phyloP scores from a whole-genome alignment of 495 filamentous ascomycete species.

The Hypomontagnella monticulosa region DNA sequence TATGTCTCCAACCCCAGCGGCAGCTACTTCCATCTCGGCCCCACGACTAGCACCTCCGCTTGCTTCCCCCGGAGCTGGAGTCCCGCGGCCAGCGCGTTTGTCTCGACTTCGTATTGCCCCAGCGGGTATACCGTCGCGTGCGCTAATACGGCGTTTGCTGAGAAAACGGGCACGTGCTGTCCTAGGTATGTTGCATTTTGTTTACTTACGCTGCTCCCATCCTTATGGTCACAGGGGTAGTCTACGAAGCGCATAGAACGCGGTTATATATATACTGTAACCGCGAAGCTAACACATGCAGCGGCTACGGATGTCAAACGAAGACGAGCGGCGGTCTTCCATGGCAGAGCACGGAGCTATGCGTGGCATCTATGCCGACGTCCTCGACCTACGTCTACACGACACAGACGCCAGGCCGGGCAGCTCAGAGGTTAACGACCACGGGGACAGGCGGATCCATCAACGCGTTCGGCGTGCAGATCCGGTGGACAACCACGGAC shows the following conservation, averaged over 20 bases:
- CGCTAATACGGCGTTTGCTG: not conserved
- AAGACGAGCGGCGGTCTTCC: not conserved
- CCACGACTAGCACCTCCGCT: constrained; percentile 10
- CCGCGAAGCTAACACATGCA: not conserved
- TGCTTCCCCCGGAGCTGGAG: constrained; percentile 16
- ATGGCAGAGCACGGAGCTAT: constrained; percentile 9
- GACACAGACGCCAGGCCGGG: not conserved
- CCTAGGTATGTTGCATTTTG: constrained; percentile 6
- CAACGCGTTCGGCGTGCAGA: constrained; percentile 10
- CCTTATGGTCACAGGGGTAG: too few species aligned
- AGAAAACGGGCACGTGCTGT: constrained; percentile 18
- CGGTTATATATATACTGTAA: too few species aligned
- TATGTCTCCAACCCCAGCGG: not conserved
- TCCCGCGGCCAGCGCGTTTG: not conserved
- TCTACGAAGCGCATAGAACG: too few species aligned
- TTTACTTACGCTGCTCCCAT: too few species aligned
- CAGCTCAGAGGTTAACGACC: not conserved
- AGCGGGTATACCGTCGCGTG: constrained; percentile 12
- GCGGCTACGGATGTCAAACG: constrained; percentile 4
- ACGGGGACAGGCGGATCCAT: not conserved
- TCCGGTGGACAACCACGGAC: not conserved
- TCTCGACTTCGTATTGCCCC: constrained; percentile 6
- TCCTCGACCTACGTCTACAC: constrained; percentile 13
- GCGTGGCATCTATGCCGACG: not conserved
- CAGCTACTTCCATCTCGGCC: constrained; percentile 12